phyloP scores from a whole-genome alignment of 805 yeast genomes.

The Starmera dryadoides region DNA sequence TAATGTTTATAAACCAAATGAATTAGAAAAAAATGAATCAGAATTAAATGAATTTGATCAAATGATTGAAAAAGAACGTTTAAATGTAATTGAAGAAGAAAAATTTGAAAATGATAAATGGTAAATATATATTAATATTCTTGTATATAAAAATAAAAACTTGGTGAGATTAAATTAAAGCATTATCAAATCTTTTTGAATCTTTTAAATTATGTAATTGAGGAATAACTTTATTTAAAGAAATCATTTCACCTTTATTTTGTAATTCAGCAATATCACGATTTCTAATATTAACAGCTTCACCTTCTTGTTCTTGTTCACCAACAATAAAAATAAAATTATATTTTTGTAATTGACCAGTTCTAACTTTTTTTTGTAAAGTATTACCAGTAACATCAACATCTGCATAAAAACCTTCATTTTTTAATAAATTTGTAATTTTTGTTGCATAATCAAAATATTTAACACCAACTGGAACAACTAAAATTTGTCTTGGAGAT shows the following conservation, averaged over 20 bases:
- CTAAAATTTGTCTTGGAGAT: slow-evolving; percentile 96
- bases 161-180: slow-evolving; percentile 8
- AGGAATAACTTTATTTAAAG: slow-evolving; percentile 62
- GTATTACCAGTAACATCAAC: slow-evolving; percentile 94
- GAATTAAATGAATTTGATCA: slow-evolving; percentile 16
- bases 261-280: slow-evolving; percentile 92
- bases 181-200: slow-evolving; percentile 70
- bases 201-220: slow-evolving; percentile 64
- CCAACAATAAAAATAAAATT: slow-evolving; percentile 97
- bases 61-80: slow-evolving; percentile 18
- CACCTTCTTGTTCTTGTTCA: slow-evolving; percentile 77
- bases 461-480: slow-evolving; percentile 95
- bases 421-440: slow-evolving; percentile 62
- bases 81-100: slow-evolving; percentile 7
- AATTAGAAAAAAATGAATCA: not conserved
- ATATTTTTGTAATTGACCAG: slow-evolving; percentile 89
- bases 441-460: slow-evolving; percentile 85
- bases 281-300: slow-evolving; percentile 90
- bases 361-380: slow-evolving; percentile 95
- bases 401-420: slow-evolving; percentile 82
- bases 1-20: slow-evolving; percentile 5
- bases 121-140: not conserved
- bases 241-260: slow-evolving; percentile 81
- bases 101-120: slow-evolving; percentile 1
- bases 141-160: not conserved